These are phyloP conservation scores for Rhizophora mangle DNA, from an alignment of 345 rosid species.

Conservation along the genomic window DNA sequence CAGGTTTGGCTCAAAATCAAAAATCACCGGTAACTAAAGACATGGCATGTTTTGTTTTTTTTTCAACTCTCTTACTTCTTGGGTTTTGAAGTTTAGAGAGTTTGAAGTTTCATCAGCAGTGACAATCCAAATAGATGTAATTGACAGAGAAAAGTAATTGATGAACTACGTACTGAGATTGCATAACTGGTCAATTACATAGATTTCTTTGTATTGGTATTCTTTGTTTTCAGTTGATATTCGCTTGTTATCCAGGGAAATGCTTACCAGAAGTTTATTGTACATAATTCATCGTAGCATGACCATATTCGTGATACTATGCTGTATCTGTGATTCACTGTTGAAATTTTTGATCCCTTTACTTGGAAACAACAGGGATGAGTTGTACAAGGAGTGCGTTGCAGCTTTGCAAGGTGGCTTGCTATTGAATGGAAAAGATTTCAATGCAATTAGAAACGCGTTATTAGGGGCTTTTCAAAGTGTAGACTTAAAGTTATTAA, in stretches of 20 bases:
- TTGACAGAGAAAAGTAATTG: too few relatives aligned
- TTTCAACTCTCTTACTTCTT: too few relatives aligned
- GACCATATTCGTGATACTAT: neutral
- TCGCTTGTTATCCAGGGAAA: too few relatives aligned
- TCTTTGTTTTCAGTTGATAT: too few relatives aligned
- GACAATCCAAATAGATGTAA: too few relatives aligned
- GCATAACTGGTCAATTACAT: too few relatives aligned
- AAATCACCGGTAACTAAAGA: neutral
- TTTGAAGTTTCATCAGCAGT: too few relatives aligned
- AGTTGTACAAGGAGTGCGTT: conserved; percentile 75
- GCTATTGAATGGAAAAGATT: conserved; percentile 58
- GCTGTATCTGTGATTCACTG: neutral
- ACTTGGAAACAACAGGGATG: conserved; percentile 50
- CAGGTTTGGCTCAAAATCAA: conserved; percentile 34
- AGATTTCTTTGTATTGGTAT: too few relatives aligned
- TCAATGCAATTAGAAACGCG: conserved; percentile 43
- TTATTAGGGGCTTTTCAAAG: conserved; percentile 60
- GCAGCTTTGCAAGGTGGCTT: conserved; percentile 69
- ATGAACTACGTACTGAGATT: too few relatives aligned
- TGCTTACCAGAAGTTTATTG: too few relatives aligned
- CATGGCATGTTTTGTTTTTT: neutral
- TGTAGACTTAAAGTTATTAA: conserved; percentile 59
- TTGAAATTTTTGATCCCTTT: neutral
- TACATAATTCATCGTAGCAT: too few relatives aligned
- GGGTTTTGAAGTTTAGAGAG: too few relatives aligned